A percentile compares a stretch with the other conserved stretches of the same genome.
Conservation (phyloP, 106 monocot species). For the Dendrobium huoshanense region DNA sequence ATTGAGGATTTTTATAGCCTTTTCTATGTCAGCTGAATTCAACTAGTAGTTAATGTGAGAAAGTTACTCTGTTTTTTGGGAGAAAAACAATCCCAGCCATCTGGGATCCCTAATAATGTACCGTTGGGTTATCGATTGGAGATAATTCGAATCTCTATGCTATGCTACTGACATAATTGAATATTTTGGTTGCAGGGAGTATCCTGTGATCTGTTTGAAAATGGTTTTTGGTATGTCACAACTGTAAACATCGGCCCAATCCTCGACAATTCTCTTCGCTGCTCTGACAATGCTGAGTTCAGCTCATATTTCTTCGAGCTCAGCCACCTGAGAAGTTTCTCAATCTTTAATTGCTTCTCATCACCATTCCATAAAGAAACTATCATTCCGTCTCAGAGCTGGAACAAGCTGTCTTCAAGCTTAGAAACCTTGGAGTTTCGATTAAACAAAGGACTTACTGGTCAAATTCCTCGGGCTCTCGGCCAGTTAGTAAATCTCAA, state of each 20-base stretch:
- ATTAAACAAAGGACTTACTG: conserved; percentile 40
- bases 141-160: no score
- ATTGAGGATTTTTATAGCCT: no score
- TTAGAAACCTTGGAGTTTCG: conserved; percentile 52
- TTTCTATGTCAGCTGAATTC: no score
- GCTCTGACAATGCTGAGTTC: conserved; percentile 31
- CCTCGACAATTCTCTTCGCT: conserved; percentile 54
- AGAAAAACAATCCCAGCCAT: no score
- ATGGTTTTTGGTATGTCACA: conserved; percentile 49
- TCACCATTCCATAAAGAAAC: conserved; percentile 7
- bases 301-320: conserved; percentile 35
- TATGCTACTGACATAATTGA: no score
- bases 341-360: conserved; percentile 54
- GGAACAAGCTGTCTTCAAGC: conserved; percentile 32
- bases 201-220: conserved; percentile 48
- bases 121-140: no score
- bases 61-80: no score
- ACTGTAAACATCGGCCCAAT: conserved; percentile 42
- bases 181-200: conserved; percentile 35
- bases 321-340: conserved; percentile 36
- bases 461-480: conserved; percentile 25
- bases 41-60: no score
- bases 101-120: no score
- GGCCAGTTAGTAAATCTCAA: conserved; percentile 27
- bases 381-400: conserved; percentile 19